A percentile compares a stretch with the other conserved stretches of the same genome.
These are phyloP conservation scores for Coprinopsis strossmayeri DNA, from an alignment of 768 basidiomycete species.

Conservation along the genomic window DNA sequence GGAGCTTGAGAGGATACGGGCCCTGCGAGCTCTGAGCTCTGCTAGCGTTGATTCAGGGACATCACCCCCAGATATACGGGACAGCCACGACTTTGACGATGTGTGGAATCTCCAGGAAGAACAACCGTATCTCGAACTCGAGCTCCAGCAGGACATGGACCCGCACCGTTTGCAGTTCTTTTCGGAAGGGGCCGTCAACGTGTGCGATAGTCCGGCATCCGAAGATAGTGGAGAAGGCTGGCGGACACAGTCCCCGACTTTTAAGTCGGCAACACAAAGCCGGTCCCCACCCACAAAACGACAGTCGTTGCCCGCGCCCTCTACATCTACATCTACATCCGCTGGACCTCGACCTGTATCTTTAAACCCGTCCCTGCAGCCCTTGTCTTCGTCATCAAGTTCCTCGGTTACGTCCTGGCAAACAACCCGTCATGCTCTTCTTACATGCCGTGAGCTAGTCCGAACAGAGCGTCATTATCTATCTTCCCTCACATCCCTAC, in stretches of 20 bases:
- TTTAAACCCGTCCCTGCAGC: not conserved
- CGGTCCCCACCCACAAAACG: not conserved
- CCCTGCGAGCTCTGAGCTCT: slow-evolving; percentile 5
- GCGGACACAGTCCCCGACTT: not conserved
- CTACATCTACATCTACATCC: slow-evolving; percentile 1
- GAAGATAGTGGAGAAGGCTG: not conserved
- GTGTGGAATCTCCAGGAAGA: slow-evolving; percentile 17
- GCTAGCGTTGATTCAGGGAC: too few relatives aligned
- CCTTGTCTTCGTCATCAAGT: not conserved
- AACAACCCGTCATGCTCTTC: slow-evolving; percentile 28
- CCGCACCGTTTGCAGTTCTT: not conserved
- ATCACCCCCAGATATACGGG: too few relatives aligned
- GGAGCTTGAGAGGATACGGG: slow-evolving; percentile 38
- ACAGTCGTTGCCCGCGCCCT: not conserved
- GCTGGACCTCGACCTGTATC: not conserved
- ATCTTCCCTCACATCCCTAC: slow-evolving; percentile 25
- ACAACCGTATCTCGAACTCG: not conserved
- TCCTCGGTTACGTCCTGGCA: slow-evolving; percentile 25
- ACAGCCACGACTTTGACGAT: slow-evolving; percentile 13
- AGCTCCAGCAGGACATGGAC: not conserved
- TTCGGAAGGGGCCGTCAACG: not conserved
- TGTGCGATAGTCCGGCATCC: slow-evolving; percentile 4
- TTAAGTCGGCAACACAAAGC: not conserved
- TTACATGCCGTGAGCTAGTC: slow-evolving; percentile 34
- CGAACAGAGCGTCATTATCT: slow-evolving; percentile 39